Evolutionary conservation across 2,329 filamentous ascomycete species (phyloP).

Genomic region (Aspergillus ruber): DNA sequence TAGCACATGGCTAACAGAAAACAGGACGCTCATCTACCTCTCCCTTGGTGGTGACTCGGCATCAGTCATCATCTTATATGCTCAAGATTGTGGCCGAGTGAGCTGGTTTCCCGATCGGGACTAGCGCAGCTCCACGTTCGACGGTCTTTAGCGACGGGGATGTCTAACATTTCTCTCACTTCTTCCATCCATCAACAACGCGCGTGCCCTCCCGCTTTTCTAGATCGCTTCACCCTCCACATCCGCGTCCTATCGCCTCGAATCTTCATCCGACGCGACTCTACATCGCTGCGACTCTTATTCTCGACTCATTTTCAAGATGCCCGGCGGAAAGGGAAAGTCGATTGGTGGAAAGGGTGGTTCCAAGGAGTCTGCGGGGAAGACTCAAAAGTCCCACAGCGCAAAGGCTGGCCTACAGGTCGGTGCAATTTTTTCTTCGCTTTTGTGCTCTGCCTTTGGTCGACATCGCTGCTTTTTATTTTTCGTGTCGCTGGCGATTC

Average conservation of each 20-base stretch:
- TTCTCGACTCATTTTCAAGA: conserved; percentile 33
- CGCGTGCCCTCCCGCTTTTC: conserved; percentile 23
- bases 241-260: conserved; percentile 16
- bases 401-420: conserved; percentile 94
- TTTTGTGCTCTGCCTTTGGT: not conserved
- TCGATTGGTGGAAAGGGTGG: conserved; percentile 85
- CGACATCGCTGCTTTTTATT: not conserved
- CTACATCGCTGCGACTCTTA: conserved; percentile 20
- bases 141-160: conserved; percentile 32
- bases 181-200: conserved; percentile 40
- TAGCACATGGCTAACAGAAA: not conserved
- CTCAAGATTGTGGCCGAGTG: conserved; percentile 10
- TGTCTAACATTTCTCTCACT: conserved; percentile 36
- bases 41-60: not conserved
- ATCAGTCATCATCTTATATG: conserved; percentile 1
- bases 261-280: conserved; percentile 20
- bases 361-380: conserved; percentile 74
- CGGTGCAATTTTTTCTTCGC: conserved; percentile 39
- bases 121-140: conserved; percentile 25
- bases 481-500: conserved; percentile 3
- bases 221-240: conserved; percentile 25
- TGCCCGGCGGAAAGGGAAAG: conserved; percentile 92
- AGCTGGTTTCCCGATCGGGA: conserved; percentile 26
- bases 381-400: conserved; percentile 89
- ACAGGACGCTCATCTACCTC: not conserved